Evolutionary conservation across 345 rosid species (phyloP).

Genomic region (Hibiscus mutabilis): DNA sequence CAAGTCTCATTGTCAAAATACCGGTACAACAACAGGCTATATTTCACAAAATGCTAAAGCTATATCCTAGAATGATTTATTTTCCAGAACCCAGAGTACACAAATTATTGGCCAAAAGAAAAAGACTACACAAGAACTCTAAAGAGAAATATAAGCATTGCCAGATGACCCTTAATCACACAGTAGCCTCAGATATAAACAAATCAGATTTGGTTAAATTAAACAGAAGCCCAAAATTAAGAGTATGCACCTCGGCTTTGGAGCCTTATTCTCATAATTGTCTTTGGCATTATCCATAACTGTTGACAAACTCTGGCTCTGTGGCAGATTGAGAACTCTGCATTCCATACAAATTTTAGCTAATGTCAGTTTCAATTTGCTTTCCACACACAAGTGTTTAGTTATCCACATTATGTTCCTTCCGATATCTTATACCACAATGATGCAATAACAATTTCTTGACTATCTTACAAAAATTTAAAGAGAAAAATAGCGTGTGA

Average conservation of each 20-base stretch:
- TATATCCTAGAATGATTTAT: background rate
- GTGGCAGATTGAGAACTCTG: slow-evolving; percentile 79
- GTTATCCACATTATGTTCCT: no score
- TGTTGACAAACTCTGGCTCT: slow-evolving; percentile 41
- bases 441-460: background rate
- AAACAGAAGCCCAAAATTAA: background rate
- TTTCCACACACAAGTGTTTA: background rate
- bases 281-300: slow-evolving; percentile 30
- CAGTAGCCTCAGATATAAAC: background rate
- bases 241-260: slow-evolving; percentile 47
- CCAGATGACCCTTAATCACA: background rate
- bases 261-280: slow-evolving; percentile 37
- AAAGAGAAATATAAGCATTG: background rate
- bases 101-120: no score
- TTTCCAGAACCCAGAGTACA: background rate
- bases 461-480: background rate
- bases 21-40: background rate
- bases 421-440: background rate
- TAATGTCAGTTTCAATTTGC: slow-evolving; percentile 10
- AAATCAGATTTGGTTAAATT: background rate
- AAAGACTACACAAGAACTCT: background rate
- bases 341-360: slow-evolving; percentile 19
- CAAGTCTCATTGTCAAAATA: background rate
- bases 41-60: background rate
- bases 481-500: background rate